These are phyloP conservation scores for Podospora sp. DNA, from an alignment of 495 filamentous ascomycete species.

Conservation along the genomic window DNA sequence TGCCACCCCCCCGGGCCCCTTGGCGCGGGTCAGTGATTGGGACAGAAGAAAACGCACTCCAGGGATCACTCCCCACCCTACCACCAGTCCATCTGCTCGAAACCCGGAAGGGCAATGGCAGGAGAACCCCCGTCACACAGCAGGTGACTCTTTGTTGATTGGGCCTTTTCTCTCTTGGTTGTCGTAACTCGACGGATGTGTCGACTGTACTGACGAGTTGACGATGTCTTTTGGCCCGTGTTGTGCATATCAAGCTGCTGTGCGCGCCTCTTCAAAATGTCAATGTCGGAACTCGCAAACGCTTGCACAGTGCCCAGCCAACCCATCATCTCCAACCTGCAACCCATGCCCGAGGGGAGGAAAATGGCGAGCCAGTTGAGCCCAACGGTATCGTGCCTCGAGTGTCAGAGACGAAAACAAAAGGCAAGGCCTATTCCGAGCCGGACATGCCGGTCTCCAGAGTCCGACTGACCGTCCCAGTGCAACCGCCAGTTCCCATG, in stretches of 20 bases:
- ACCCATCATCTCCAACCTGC: not conserved
- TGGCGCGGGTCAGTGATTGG: constrained; percentile 21
- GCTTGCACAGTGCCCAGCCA: not conserved
- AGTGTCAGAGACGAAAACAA: constrained; percentile 49
- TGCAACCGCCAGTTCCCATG: constrained; percentile 50
- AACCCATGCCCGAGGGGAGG: constrained; percentile 15
- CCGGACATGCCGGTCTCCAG: not conserved
- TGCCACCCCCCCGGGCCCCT: constrained; percentile 14
- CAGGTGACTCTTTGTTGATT: not conserved
- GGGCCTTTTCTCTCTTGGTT: not conserved
- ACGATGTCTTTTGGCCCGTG: not conserved
- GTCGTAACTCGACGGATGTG: not conserved
- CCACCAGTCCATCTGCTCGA: not conserved
- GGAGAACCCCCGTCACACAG: not conserved
- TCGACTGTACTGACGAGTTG: too few relatives aligned
- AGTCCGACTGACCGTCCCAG: constrained; percentile 29
- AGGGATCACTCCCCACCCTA: not conserved
- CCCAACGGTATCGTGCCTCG: constrained; percentile 34
- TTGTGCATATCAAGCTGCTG: not conserved
- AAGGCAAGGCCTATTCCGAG: constrained; percentile 33
- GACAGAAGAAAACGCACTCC: constrained; percentile 8
- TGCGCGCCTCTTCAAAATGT: not conserved
- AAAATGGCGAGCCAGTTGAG: constrained; percentile 7
- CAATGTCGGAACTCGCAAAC: not conserved
- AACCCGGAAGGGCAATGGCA: not conserved